Base-by-base conservation (phyloP, 1,284 basidiomycete genomes). In the Leucoagaricus sp. region DNA sequence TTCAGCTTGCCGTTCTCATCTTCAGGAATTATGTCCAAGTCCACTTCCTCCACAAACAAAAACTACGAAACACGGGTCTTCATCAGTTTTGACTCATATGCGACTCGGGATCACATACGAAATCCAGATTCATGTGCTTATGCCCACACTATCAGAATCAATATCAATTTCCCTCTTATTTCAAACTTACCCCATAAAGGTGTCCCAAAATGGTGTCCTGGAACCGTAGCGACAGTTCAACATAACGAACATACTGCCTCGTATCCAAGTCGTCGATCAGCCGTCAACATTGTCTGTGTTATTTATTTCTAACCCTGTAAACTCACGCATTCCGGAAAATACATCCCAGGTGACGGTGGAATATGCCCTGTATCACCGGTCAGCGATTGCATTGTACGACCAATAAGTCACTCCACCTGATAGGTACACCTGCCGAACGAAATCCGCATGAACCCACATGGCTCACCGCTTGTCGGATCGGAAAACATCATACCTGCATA, bases 121-220 rank as follows among this genome's bases (percentile, higher is more conserved):
- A 84, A 73, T 89, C 87, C n/a, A 79, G 78, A 68, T 89, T 89
- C 86, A 87, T 87, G 65, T 89, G 87, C 87, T 89, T 60, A 55
- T 34, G 8, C n/a, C 34, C n/a, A 23, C 34, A 15, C 26, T 21
- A 53, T 59, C 53, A 55, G 56, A 42, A n/a, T 15, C 21, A 17
- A 17, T 13, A 53, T 49, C n/a, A 13, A 29, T 29, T 36, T 26
- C 36, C 8, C 26, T 29, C 54, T 49, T 28, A 55, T 54, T 26
- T 58, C 36, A 44, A 33, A 75, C 86, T 72, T 72, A 87, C 87
- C 60, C 95, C 95, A 63, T 83, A 98, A 36, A 96, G 77, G 73
- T 96, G 93, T 0, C 93, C 94, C 25, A 97, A 78, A 60, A 97
- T 90, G 6, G 92, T 95, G 70, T 96, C 94, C 70, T 96, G 94